Conservation (phyloP, 495 filamentous ascomycete species). For the Neurospora sp. region DNA sequence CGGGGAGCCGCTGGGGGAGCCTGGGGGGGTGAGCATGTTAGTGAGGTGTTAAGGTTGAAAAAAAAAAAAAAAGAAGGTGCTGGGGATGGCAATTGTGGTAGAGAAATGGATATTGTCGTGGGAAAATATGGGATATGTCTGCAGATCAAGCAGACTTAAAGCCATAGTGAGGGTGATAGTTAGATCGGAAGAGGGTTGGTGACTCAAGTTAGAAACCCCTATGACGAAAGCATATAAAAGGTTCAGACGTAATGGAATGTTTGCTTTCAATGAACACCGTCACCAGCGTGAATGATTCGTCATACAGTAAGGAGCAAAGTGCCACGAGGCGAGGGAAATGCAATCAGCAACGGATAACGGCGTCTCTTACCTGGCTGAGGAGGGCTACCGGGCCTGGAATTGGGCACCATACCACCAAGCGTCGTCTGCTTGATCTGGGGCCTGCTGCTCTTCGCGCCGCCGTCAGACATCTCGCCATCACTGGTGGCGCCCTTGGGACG, state of each 20-base stretch:
- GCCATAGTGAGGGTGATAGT: not conserved
- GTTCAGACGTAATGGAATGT: not conserved
- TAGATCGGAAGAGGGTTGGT: not conserved
- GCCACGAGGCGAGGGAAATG: not conserved
- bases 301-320: not conserved
- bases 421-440: slow-evolving; percentile 21
- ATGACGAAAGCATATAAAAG: not conserved
- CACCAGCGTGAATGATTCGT: not conserved
- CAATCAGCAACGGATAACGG: not conserved
- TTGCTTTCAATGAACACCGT: not conserved
- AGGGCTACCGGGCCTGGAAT: slow-evolving; percentile 46
- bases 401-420: slow-evolving; percentile 37
- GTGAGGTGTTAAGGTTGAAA: not conserved
- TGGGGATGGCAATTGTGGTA: not conserved
- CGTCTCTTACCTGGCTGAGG: slow-evolving; percentile 18
- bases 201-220: not conserved
- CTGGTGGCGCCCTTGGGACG: slow-evolving; percentile 59
- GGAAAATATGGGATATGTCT: not conserved
- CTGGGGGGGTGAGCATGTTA: not conserved
- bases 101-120: not conserved
- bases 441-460: slow-evolving; percentile 32
- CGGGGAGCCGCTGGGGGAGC: not conserved
- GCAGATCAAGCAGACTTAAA: not conserved
- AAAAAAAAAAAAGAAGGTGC: too few species aligned
- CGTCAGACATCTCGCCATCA: slow-evolving; percentile 72